A percentile compares a stretch with the other conserved stretches of the same genome.
phyloP scores from a whole-genome alignment of 768 basidiomycete genomes.

The Leccinum arenicola region DNA sequence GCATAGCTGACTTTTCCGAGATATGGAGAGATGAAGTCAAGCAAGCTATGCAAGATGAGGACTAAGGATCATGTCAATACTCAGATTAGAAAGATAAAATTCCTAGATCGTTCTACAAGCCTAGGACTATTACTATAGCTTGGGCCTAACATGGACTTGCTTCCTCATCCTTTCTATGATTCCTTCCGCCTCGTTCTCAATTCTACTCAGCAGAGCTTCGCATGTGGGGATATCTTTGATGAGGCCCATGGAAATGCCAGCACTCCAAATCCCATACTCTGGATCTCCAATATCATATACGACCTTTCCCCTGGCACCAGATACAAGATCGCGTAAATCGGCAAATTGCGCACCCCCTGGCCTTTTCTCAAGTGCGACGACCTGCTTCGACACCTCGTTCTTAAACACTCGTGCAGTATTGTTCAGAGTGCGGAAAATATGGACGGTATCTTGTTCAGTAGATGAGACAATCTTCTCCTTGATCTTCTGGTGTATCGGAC shows the following conservation, averaged over 20 bases:
- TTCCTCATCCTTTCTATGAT: constrained; percentile 50
- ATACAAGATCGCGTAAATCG: constrained; percentile 75
- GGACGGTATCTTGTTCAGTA: constrained; percentile 78
- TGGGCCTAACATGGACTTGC: constrained; percentile 17
- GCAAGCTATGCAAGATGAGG: constrained; percentile 26
- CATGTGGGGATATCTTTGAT: constrained; percentile 87
- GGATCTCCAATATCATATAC: constrained; percentile 85
- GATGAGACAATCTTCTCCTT: constrained; percentile 87
- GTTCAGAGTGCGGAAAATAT: constrained; percentile 85
- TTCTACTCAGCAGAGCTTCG: constrained; percentile 58
- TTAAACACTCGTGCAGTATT: constrained; percentile 87
- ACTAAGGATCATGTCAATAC: not conserved
- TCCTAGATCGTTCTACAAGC: not conserved
- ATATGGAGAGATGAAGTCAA: constrained; percentile 56
- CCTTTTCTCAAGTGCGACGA: constrained; percentile 77
- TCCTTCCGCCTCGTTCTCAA: constrained; percentile 76
- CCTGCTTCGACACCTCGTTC: constrained; percentile 80
- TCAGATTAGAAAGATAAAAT: not conserved
- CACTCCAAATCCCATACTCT: constrained; percentile 86
- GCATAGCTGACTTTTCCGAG: constrained; percentile 70
- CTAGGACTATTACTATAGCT: constrained; percentile 13
- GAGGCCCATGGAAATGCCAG: constrained; percentile 61
- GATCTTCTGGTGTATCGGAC: constrained; percentile 85
- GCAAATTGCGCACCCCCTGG: constrained; percentile 88
- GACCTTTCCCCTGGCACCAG: constrained; percentile 62